Evolutionary conservation across 371 early-diverging fungal species (phyloP), one percentile per base, ranked within the genome.

Genomic region (Mortierella sp.): DNA sequence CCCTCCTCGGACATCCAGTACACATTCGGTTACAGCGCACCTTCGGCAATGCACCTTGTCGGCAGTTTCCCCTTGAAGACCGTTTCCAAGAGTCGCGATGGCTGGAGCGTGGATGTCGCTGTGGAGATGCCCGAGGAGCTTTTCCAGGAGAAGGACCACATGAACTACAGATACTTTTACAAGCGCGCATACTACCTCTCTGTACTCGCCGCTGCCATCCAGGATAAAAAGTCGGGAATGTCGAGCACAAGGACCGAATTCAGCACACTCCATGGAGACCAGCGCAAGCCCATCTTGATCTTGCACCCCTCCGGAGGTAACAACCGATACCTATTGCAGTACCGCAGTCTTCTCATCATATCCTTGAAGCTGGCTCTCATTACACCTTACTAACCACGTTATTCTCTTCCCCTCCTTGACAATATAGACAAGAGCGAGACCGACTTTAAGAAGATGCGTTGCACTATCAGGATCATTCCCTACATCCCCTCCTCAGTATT

Each of bases 121-220:
- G 96, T 98, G 18, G 95, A 97, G 75, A 98, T 99, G 97, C 99
- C 99, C 1, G 88, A 88, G 44, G 79, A 83, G 2, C 80, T 98
- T 43, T 97, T 98, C 84, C 94, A 94, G 83, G 97, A 98, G 74
- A 97, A 98, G 84, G 99, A 99, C 86, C 92, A 95, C 80, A 83
- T 97, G 85, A 98, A 99, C 91, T 92, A 95, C 87, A 92, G 98
- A 71, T 99, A 99, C 87, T 96, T 97, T 81, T 92, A 98, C 89
- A 99, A 99, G 87, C 94, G 99, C 60, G 95, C 98, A 0, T 98
- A 94, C 83, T 99, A 97, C 84, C 88, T 99, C 51, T 92, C 97
- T 1, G 91, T 91, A 16, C 87, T 96, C 43, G 91, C 93, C 1
- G 78, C 86, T 16, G 90, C 91, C 2, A 87, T 95, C 49, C 78